A percentile compares a stretch with the other conserved stretches of the same genome.
Conservation (phyloP, 352 stramenopile genomes). For the Phytophthora aleatoria region DNA sequence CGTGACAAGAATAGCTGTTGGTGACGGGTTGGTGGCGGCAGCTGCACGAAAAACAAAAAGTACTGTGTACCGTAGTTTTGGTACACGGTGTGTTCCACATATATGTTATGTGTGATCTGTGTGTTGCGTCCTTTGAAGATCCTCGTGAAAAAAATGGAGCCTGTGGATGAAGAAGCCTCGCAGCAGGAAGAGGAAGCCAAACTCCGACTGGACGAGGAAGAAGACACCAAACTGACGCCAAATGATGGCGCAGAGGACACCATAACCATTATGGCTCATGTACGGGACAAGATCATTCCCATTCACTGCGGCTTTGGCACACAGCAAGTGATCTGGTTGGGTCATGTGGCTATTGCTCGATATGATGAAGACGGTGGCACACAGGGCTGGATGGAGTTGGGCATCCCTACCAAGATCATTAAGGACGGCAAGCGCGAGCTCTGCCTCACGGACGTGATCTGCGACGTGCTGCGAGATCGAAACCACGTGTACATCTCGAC, state of each 20-base stretch:
- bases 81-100: slow-evolving; percentile 2
- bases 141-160: too few species aligned
- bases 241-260: slow-evolving; percentile 64
- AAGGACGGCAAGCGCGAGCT: slow-evolving; percentile 57
- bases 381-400: slow-evolving; percentile 59
- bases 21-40: neutral
- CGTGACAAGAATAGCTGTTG: slow-evolving; percentile 10
- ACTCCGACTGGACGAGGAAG: slow-evolving; percentile 7
- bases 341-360: slow-evolving; percentile 69
- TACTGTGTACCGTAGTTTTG: neutral
- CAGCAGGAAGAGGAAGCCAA: slow-evolving; percentile 5
- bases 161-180: slow-evolving; percentile 10
- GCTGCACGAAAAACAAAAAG: neutral
- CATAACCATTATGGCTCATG: slow-evolving; percentile 65
- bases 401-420: slow-evolving; percentile 47
- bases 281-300: slow-evolving; percentile 74
- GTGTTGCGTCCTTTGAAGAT: too few species aligned
- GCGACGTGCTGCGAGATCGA: slow-evolving; percentile 60
- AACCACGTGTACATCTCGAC: slow-evolving; percentile 75
- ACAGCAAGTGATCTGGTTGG: slow-evolving; percentile 75
- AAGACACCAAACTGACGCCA: slow-evolving; percentile 16
- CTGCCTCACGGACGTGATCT: slow-evolving; percentile 60
- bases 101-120: neutral
- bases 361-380: slow-evolving; percentile 54
- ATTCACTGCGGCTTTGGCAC: slow-evolving; percentile 75